A percentile compares a stretch with the other conserved stretches of the same genome.
Evolutionary conservation across 164 flowering plant species (phyloP).

Genomic region (Euptelea pleiosperma): DNA sequence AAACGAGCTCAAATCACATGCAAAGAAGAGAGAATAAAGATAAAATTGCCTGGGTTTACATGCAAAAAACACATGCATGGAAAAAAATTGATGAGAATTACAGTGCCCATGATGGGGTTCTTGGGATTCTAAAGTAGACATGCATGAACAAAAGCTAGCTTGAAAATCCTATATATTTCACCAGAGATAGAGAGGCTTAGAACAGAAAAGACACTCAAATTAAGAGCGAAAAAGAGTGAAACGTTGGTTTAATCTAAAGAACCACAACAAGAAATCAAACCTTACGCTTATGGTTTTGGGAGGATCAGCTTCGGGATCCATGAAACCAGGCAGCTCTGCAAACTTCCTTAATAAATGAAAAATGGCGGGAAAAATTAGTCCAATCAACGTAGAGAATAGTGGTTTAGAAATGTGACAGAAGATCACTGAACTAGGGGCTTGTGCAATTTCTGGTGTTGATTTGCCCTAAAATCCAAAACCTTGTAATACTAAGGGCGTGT

Average conservation of each 20-base stretch:
- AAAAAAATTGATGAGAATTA: not conserved
- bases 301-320: constrained; percentile 19
- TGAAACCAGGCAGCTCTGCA: constrained; percentile 4
- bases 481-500: too few relatives aligned
- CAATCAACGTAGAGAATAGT: too few relatives aligned
- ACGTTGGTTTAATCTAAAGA: not conserved
- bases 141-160: not conserved
- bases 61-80: too few relatives aligned
- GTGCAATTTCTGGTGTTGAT: too few relatives aligned
- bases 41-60: too few relatives aligned
- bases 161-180: not conserved
- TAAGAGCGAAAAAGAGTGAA: not conserved
- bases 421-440: too few relatives aligned
- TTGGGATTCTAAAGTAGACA: too few relatives aligned
- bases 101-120: not conserved
- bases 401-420: too few relatives aligned
- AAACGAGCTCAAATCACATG: too few relatives aligned
- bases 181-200: not conserved
- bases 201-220: not conserved
- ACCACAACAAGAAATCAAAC: not conserved
- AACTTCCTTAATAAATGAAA: not conserved
- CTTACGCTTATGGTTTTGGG: constrained; percentile 16
- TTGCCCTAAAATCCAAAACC: too few relatives aligned
- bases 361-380: constrained; percentile 1
- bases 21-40: too few relatives aligned